These are phyloP conservation scores for Boletus speciosus DNA, from an alignment of 768 basidiomycete genomes.

Conservation along the genomic window DNA sequence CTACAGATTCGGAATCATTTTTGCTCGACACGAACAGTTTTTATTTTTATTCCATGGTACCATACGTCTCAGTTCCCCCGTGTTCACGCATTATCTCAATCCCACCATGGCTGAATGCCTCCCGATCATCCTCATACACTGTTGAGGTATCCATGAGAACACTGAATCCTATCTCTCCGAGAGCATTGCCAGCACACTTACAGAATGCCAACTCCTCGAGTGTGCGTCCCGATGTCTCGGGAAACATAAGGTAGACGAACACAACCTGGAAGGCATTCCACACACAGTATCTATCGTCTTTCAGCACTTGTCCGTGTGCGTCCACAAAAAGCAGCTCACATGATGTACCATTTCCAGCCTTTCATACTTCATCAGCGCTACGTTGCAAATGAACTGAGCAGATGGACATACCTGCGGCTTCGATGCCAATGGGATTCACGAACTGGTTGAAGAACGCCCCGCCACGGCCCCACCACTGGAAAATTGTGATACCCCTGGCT, in stretches of 20 bases:
- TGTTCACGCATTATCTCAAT: not conserved
- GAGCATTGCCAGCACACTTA: not conserved
- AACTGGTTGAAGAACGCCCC: conserved; percentile 11
- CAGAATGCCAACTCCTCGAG: conserved; percentile 13
- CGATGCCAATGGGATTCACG: conserved; percentile 17
- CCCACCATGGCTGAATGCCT: not conserved
- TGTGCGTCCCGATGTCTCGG: conserved; percentile 13
- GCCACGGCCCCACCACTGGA: conserved; percentile 54
- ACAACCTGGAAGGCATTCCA: conserved; percentile 10
- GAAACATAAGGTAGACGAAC: conserved; percentile 16
- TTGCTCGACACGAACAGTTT: not conserved
- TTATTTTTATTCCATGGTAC: not conserved
- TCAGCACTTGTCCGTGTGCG: not conserved
- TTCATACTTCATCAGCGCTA: not conserved
- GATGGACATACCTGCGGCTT: conserved; percentile 3
- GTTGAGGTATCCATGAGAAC: not conserved
- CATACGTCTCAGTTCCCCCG: not conserved
- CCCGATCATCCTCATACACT: conserved; percentile 7
- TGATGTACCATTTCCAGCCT: conserved; percentile 15
- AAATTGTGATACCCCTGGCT: conserved; percentile 57
- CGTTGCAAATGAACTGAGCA: not conserved
- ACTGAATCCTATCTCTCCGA: not conserved
- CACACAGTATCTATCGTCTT: conserved; percentile 2
- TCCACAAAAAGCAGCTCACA: not conserved
- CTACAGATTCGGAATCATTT: not conserved